phyloP scores from a whole-genome alignment of 2,329 filamentous ascomycete species.

The Penicillium sp. region DNA sequence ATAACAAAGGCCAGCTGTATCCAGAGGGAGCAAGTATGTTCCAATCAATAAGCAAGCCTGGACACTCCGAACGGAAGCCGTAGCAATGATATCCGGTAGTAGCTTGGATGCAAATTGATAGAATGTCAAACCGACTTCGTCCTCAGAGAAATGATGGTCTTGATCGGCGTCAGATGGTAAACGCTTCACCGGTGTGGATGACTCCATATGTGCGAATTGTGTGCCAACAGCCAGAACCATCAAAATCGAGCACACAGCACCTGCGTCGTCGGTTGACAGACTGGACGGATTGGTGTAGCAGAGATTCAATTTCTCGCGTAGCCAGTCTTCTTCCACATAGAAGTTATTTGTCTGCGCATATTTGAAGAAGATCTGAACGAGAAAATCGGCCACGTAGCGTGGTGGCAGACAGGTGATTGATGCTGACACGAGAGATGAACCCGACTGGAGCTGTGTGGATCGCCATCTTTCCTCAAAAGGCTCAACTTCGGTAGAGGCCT shows the following conservation, averaged over 20 bases:
- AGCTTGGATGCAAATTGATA: conserved; percentile 54
- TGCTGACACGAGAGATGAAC: conserved; percentile 34
- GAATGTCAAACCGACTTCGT: conserved; percentile 52
- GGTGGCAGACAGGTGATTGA: conserved; percentile 40
- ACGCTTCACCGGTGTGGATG: conserved; percentile 34
- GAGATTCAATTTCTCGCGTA: conserved; percentile 35
- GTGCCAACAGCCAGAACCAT: conserved; percentile 44
- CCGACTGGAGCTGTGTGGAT: conserved; percentile 39
- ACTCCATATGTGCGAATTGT: conserved; percentile 43
- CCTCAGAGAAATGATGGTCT: conserved; percentile 44
- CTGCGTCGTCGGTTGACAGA: conserved; percentile 37
- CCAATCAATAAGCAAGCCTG: conserved; percentile 56
- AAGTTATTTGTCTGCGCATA: conserved; percentile 44
- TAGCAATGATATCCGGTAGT: conserved; percentile 54
- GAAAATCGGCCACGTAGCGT: conserved; percentile 42
- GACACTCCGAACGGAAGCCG: conserved; percentile 54
- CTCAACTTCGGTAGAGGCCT: conserved; percentile 37
- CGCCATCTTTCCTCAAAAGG: conserved; percentile 42
- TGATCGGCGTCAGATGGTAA: conserved; percentile 23
- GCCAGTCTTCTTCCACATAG: conserved; percentile 42
- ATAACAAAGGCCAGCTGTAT: conserved; percentile 54
- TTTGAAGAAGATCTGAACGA: conserved; percentile 43
- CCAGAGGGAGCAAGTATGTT: conserved; percentile 52
- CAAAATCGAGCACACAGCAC: conserved; percentile 40
- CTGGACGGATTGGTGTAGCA: conserved; percentile 36